Evolutionary conservation across 805 yeast species (phyloP), one percentile per base, ranked within the genome.

Genomic region (Candida oleophila): DNA sequence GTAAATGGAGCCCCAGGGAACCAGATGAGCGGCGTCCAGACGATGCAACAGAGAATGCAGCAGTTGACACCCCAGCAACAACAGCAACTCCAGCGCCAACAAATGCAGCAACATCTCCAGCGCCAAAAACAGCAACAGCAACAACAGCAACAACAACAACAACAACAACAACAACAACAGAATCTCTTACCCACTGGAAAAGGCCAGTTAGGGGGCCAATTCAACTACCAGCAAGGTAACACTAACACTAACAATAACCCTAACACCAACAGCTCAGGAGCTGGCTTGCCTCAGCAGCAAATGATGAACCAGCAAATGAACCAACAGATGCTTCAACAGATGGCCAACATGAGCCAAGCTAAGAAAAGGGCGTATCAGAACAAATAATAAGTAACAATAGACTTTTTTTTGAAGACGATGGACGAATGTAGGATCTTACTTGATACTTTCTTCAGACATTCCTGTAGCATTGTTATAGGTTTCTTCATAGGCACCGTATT

Each of bases 231-330:
- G 42, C 39, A 46, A 41, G 48, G 39, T 4, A 48, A 44, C 39
- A 42, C 40, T 14, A 46, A 46, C 38, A 47, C 39, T 9, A n/a
- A 14, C 7, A 16, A 16, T 34, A 7, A 7, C 14, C 33, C 33
- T 28, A 28, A 28, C 14, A 28, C 14, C 21, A 20, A 21, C 15
- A 33, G 42, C 16, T 38, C 42, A 22, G 42, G 21, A n/a, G n/a
- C n/a, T 47, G 51, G 35, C 40, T 46, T 33, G 34, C 49, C 11
- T 48, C 53, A 43, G 28, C 54, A 51, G 25, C 54, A 50, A 44
- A 53, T 51, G 53, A 55, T 55, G 46, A 55, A 50, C 35, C 55
- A 51, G 37, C 57, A 25, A 11, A 55, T 55, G 57, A 21, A 50
- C 36, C 57, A 45, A 38, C 54, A 49, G 37, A 52, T 49, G 55